These are phyloP conservation scores for Herpetomonas tarakana DNA, from an alignment of 208 protist genomes.

Conservation along the genomic window DNA sequence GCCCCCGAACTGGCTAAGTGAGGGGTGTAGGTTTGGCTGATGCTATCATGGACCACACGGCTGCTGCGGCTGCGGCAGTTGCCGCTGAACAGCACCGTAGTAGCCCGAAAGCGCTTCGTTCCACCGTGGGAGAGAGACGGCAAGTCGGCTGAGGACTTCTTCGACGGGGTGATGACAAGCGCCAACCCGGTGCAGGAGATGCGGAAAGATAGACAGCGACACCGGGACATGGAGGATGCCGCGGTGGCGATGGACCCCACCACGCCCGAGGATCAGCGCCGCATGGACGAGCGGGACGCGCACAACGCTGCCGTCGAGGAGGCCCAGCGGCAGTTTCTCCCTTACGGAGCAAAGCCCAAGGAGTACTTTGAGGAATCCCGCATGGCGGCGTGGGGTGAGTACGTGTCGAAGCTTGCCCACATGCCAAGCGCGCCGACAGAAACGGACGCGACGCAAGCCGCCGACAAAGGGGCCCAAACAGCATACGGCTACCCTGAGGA, in stretches of 20 bases:
- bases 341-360: conserved; percentile 63
- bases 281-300: conserved; percentile 41
- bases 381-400: conserved; percentile 82
- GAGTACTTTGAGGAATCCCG: conserved; percentile 55
- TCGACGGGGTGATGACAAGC: conserved; percentile 60
- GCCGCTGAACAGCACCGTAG: too few relatives aligned
- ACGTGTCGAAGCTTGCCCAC: conserved; percentile 27
- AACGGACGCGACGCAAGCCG: not conserved
- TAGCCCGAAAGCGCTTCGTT: conserved; percentile 77
- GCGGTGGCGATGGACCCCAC: conserved; percentile 18
- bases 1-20: too few relatives aligned
- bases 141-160: conserved; percentile 80
- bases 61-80: too few relatives aligned
- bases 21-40: too few relatives aligned
- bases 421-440: not conserved
- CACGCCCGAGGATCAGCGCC: conserved; percentile 38
- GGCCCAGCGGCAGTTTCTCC: conserved; percentile 61
- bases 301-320: conserved; percentile 41
- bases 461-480: too few relatives aligned
- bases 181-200: conserved; percentile 61
- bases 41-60: too few relatives aligned
- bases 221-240: conserved; percentile 24
- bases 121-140: conserved; percentile 84
- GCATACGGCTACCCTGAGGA: conserved; percentile 44
- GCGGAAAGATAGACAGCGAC: conserved; percentile 27